Evolutionary conservation across 2,329 filamentous ascomycete genomes (phyloP).

Genomic region (Phaeosphaeriaceae sp.): DNA sequence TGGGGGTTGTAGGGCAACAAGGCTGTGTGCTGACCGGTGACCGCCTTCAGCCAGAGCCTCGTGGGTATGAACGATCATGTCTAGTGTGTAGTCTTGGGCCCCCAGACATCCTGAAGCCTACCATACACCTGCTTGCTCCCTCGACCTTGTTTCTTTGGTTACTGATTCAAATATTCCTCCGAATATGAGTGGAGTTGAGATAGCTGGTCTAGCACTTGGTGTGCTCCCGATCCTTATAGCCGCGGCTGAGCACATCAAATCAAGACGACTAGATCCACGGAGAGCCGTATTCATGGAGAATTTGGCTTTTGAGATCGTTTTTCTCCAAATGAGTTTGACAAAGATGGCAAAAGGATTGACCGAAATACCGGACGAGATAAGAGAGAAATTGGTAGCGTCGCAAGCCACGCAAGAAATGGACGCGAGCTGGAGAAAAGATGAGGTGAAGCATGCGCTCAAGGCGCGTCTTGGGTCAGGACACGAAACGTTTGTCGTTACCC

Average conservation of each 20-base stretch:
- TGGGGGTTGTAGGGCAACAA: not conserved
- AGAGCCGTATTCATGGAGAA: not conserved
- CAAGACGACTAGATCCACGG: not conserved
- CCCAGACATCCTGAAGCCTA: not conserved
- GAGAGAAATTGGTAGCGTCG: not conserved
- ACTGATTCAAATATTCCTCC: not conserved
- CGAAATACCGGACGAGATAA: not conserved
- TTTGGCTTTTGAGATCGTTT: not conserved
- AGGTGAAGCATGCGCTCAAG: not conserved
- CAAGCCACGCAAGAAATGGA: not conserved
- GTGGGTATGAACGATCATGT: not conserved
- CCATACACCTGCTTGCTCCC: not conserved
- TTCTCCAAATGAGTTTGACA: not conserved
- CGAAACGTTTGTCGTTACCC: not conserved
- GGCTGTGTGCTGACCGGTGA: not conserved
- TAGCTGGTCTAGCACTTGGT: not conserved
- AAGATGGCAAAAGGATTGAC: not conserved
- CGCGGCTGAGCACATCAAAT: not conserved
- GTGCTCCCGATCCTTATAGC: not conserved
- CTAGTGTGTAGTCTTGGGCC: not conserved
- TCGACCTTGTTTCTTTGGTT: not conserved
- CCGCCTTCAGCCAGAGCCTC: not conserved
- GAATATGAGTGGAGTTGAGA: not conserved
- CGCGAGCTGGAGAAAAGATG: not conserved
- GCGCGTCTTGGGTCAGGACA: not conserved